Evolutionary conservation across 495 filamentous ascomycete species (phyloP).

Genomic region (Xylaria grammica): DNA sequence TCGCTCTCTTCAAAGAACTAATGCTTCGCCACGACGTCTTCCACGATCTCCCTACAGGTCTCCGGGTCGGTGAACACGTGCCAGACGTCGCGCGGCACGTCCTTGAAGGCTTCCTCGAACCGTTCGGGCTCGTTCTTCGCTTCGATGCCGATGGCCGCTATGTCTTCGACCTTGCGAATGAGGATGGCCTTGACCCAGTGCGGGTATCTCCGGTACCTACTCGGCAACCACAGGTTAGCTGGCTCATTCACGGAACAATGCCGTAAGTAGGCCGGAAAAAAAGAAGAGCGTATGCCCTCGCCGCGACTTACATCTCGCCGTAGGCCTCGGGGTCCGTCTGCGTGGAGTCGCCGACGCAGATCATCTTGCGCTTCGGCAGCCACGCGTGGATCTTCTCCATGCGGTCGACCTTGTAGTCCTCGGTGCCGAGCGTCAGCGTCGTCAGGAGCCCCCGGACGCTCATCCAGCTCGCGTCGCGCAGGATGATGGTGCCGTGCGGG

Average conservation of each 20-base stretch:
- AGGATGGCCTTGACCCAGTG: conserved; percentile 80
- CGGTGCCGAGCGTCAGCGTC: conserved; percentile 77
- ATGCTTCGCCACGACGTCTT: conserved; percentile 38
- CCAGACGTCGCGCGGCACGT: conserved; percentile 73
- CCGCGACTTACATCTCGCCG: conserved; percentile 73
- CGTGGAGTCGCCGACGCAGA: conserved; percentile 88
- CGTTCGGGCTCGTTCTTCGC: conserved; percentile 73
- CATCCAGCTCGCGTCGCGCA: conserved; percentile 88
- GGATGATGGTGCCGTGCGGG: conserved; percentile 76
- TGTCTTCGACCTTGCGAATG: conserved; percentile 82
- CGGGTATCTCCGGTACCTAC: conserved; percentile 55
- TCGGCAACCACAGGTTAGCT: not conserved
- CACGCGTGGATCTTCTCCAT: conserved; percentile 76
- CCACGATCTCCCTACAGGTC: conserved; percentile 58
- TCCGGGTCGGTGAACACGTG: conserved; percentile 76
- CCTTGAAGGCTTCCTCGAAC: conserved; percentile 84
- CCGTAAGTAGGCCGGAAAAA: not conserved
- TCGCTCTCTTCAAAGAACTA: not conserved
- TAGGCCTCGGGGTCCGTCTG: conserved; percentile 93
- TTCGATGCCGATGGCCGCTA: conserved; percentile 68
- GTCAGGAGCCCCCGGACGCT: conserved; percentile 79
- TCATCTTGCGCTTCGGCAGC: conserved; percentile 78
- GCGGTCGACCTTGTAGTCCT: conserved; percentile 84
- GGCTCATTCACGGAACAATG: not conserved
- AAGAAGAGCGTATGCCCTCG: conserved; percentile 1